Evolutionary conservation across 2,329 filamentous ascomycete species (phyloP).

Genomic region (Aspergillus sp.): DNA sequence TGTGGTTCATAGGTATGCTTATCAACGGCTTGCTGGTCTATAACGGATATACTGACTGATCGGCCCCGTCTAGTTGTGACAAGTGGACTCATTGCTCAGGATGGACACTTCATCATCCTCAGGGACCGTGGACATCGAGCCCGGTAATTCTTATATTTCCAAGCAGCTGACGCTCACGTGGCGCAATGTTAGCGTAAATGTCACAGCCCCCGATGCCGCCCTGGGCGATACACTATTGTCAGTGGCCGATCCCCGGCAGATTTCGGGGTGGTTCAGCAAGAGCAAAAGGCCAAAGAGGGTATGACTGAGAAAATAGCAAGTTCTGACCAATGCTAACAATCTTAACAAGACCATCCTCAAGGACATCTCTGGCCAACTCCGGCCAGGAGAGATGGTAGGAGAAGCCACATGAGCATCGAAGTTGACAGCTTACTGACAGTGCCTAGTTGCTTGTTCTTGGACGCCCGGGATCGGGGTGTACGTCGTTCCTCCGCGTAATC

Average conservation of each 20-base stretch:
- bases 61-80: background rate
- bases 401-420: background rate
- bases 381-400: conserved; percentile 47
- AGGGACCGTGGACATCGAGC: conserved; percentile 30
- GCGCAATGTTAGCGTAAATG: conserved; percentile 35
- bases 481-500: conserved; percentile 68
- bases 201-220: conserved; percentile 39
- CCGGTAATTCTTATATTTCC: conserved; percentile 19
- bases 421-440: background rate
- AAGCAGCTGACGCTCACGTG: conserved; percentile 42
- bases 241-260: conserved; percentile 34
- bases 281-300: conserved; percentile 32
- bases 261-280: conserved; percentile 23
- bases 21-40: background rate
- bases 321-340: background rate
- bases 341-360: conserved; percentile 41
- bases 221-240: conserved; percentile 39
- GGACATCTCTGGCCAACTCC: conserved; percentile 42
- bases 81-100: background rate
- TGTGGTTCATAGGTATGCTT: conserved; percentile 3
- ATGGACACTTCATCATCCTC: conserved; percentile 34
- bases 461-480: conserved; percentile 68
- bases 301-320: background rate
- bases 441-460: conserved; percentile 65
- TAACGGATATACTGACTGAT: background rate